A percentile compares a stretch with the other conserved stretches of the same genome.
Conservation (phyloP, 2,329 filamentous ascomycete genomes). For the Trichoderma koningiopsis region DNA sequence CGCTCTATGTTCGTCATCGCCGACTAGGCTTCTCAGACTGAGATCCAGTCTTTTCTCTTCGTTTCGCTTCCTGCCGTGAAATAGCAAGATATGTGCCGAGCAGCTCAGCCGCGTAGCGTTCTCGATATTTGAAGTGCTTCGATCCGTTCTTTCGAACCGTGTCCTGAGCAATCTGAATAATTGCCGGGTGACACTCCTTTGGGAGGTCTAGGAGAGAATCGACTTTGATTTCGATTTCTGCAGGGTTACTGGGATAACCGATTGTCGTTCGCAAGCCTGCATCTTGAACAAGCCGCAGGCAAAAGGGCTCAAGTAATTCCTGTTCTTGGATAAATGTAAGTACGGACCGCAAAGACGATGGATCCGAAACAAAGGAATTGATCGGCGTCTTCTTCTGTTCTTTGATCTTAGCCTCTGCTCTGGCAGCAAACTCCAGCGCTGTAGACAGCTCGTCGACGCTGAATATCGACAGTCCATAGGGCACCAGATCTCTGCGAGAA, state of each 20-base stretch:
- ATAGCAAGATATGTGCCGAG: slow-evolving; percentile 31
- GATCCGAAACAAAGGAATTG: slow-evolving; percentile 27
- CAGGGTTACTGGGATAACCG: not conserved
- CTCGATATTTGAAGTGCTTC: slow-evolving; percentile 30
- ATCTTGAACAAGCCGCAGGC: slow-evolving; percentile 19
- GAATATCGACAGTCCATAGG: not conserved
- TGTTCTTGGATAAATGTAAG: slow-evolving; percentile 28
- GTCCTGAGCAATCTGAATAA: slow-evolving; percentile 28
- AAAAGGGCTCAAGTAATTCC: slow-evolving; percentile 27
- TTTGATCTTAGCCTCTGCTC: slow-evolving; percentile 23
- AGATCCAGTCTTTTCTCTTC: not conserved
- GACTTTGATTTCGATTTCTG: slow-evolving; percentile 26
- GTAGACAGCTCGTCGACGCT: slow-evolving; percentile 26
- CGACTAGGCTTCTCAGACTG: not conserved
- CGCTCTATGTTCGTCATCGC: not conserved
- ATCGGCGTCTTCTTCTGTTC: slow-evolving; percentile 17
- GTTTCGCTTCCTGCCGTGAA: not conserved
- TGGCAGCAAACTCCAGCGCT: slow-evolving; percentile 31
- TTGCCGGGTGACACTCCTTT: slow-evolving; percentile 16
- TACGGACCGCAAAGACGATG: slow-evolving; percentile 23
- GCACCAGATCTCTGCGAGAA: slow-evolving; percentile 24
- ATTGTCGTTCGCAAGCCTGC: slow-evolving; percentile 22
- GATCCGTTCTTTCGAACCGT: slow-evolving; percentile 23
- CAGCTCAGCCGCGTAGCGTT: slow-evolving; percentile 32
- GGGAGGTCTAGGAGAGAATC: slow-evolving; percentile 27